Evolutionary conservation across 257 asterid species (phyloP), one percentile per base, ranked within the genome.

Genomic region (Parsonsia alboflavescens): DNA sequence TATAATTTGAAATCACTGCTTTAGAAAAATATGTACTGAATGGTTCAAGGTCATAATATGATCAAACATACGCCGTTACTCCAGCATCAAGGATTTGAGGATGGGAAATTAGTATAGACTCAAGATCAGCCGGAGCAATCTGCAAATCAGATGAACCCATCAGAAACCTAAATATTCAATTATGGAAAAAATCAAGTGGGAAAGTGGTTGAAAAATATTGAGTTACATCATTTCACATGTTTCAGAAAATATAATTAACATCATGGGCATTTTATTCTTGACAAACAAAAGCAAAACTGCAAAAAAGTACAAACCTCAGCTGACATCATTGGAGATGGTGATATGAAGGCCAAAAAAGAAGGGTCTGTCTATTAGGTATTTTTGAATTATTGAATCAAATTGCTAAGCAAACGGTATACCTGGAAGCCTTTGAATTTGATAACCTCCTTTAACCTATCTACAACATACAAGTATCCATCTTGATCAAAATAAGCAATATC

Each of bases 121-220:
- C 98, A 33, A 93, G 86, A 85, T 93, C 98, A 75, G 96, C 96
- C 10, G 98, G 98, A 73, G 98, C 92, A 78, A 93, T 85, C 98
- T 93, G 88, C 78, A 78, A 49, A 50, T 71, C 12, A 42, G 49
- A 45, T 44, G 8, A 77, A 33, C 33, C 62, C 45, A 77, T 57
- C 56, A 67, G 33, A 49, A 36, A 39, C 42, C 53, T 3, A 22
- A 58, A 64, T 71, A 67, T 30, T 45, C 45, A 21, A 28, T 53
- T 15, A 10, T 15, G 16, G 0, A 50, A 50, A 10, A 8, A 54
- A 56, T 19, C 53, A 33, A 52, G 39, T 33, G 39, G 13, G 49
- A 12, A 28, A 49, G 50, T 48, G 8, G 16, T 11, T 24, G 7
- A 3, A 26, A 24, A 24, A 58, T 58, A 24, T n/a, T 58, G 39